These are phyloP conservation scores for Adansonia digitata DNA, from an alignment of 345 rosid species.

Conservation along the genomic window DNA sequence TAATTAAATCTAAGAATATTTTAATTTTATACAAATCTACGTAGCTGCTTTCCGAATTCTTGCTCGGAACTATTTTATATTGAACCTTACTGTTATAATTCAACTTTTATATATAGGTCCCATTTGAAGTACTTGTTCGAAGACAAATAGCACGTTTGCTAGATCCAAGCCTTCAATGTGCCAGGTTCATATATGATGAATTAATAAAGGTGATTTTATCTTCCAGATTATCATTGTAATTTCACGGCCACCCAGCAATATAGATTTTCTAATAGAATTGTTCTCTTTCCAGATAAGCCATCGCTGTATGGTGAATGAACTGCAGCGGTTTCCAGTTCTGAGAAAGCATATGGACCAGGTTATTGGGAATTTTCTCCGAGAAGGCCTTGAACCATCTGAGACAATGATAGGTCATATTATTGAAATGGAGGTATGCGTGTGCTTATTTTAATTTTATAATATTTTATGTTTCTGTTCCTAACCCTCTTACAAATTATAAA, in stretches of 20 bases:
- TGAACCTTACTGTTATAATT: background rate
- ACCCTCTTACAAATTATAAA: background rate
- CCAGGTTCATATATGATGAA: conserved; percentile 93
- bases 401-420: conserved; percentile 86
- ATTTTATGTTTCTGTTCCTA: background rate
- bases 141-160: conserved; percentile 89
- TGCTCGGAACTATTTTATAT: background rate
- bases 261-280: background rate
- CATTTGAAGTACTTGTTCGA: conserved; percentile 91
- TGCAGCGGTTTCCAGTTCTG: conserved; percentile 79
- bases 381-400: conserved; percentile 90
- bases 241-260: background rate
- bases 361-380: conserved; percentile 70
- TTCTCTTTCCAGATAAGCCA: conserved; percentile 73
- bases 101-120: conserved; percentile 45
- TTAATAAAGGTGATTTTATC: conserved; percentile 57
- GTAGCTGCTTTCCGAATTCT: background rate
- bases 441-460: background rate
- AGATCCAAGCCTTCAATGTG: conserved; percentile 96
- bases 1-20: background rate
- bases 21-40: background rate
- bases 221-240: background rate
- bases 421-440: conserved; percentile 77
- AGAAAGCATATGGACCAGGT: conserved; percentile 96
- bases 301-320: conserved; percentile 64